phyloP scores from a whole-genome alignment of 2,329 filamentous ascomycete genomes.

The Alternaria solani region DNA sequence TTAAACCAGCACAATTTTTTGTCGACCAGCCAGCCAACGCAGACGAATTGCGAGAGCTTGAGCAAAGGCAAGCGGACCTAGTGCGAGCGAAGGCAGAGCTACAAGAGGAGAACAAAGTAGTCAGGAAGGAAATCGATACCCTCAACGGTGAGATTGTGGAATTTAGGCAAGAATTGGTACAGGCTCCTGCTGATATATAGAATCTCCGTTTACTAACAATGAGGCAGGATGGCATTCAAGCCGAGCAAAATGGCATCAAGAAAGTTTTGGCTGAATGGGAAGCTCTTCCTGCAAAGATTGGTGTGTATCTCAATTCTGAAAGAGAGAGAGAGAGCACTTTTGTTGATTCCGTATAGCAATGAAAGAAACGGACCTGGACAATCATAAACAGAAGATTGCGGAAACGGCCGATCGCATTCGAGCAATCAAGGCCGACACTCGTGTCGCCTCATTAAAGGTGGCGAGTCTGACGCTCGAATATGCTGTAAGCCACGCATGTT shows the following conservation, averaged over 20 bases:
- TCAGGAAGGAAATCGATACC: constrained; percentile 40
- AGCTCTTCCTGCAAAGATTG: constrained; percentile 74
- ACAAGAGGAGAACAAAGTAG: constrained; percentile 31
- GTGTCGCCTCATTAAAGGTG: constrained; percentile 50
- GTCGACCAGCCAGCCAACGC: constrained; percentile 78
- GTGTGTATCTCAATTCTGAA: constrained; percentile 54
- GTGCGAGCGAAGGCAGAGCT: constrained; percentile 52
- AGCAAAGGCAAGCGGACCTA: constrained; percentile 58
- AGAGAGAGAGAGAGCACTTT: not conserved
- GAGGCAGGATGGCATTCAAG: constrained; percentile 53
- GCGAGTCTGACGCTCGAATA: constrained; percentile 61
- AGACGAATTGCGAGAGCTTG: constrained; percentile 68
- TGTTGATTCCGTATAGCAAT: constrained; percentile 49
- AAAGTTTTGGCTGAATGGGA: constrained; percentile 70
- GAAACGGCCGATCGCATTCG: constrained; percentile 59
- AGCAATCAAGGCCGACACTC: constrained; percentile 55
- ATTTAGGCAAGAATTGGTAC: constrained; percentile 19
- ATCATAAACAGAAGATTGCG: constrained; percentile 51
- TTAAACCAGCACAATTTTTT: constrained; percentile 73
- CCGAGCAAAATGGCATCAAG: constrained; percentile 74
- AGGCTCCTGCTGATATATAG: not conserved
- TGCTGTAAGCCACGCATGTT: constrained; percentile 53
- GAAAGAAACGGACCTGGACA: constrained; percentile 57
- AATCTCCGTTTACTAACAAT: not conserved
- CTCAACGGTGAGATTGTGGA: constrained; percentile 31